A percentile compares a stretch with the other conserved stretches of the same genome.
These are phyloP conservation scores for Trichoderma sp. DNA, from an alignment of 2,329 filamentous ascomycete genomes.

Conservation along the genomic window DNA sequence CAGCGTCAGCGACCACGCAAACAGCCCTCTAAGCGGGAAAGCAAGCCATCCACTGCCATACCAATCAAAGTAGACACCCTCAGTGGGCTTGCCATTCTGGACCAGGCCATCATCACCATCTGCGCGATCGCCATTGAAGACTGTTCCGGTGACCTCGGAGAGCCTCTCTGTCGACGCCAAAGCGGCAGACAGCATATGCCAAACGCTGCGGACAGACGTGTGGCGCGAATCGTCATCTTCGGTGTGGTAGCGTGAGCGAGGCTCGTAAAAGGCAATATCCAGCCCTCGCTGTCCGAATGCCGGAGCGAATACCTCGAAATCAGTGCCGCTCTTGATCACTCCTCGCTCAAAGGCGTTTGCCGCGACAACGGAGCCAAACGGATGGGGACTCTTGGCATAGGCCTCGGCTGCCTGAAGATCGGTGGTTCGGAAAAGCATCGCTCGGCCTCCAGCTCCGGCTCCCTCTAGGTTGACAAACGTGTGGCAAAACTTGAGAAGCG, in stretches of 20 bases:
- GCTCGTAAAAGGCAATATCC: constrained; percentile 89
- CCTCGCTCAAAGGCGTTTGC: constrained; percentile 82
- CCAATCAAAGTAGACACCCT: constrained; percentile 91
- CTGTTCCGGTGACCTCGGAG: constrained; percentile 65
- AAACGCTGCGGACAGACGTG: constrained; percentile 69
- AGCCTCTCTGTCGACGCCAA: constrained; percentile 73
- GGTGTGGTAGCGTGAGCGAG: constrained; percentile 86
- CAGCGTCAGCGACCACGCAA: constrained; percentile 82
- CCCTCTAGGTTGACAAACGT: constrained; percentile 95
- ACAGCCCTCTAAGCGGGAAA: constrained; percentile 78
- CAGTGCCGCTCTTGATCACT: constrained; percentile 81
- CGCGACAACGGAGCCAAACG: constrained; percentile 81
- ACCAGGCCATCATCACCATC: constrained; percentile 62
- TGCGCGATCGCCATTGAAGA: constrained; percentile 62
- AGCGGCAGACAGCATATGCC: constrained; percentile 93
- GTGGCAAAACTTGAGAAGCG: constrained; percentile 75
- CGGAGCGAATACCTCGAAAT: constrained; percentile 81
- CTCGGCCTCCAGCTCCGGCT: constrained; percentile 86
- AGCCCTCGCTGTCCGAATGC: constrained; percentile 81
- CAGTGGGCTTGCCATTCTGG: constrained; percentile 64
- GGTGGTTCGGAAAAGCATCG: constrained; percentile 83
- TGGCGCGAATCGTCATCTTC: constrained; percentile 83
- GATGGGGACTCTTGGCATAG: constrained; percentile 70
- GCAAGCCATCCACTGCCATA: constrained; percentile 79
- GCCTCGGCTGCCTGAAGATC: constrained; percentile 82